phyloP scores from a whole-genome alignment of 495 filamentous ascomycete species.

The Talaromyces ruber region DNA sequence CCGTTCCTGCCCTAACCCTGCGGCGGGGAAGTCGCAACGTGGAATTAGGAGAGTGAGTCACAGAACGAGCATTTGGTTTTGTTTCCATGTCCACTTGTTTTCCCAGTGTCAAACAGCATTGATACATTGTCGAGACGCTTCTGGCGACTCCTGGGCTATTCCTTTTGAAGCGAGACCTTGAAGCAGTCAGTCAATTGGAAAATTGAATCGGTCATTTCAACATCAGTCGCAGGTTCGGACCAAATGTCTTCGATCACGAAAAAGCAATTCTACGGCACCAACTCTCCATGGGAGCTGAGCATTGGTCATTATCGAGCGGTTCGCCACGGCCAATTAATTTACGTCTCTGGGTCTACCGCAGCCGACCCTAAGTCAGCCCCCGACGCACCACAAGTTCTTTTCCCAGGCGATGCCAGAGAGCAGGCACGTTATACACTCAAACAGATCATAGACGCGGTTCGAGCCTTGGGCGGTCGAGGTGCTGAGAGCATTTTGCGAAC shows the following conservation, averaged over 20 bases:
- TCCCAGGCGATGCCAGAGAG: conserved; percentile 28
- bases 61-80: neutral
- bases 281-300: conserved; percentile 32
- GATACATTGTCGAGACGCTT: neutral
- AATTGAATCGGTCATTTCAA: neutral
- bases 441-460: conserved; percentile 32
- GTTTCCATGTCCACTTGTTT: neutral
- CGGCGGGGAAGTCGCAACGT: neutral
- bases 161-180: neutral
- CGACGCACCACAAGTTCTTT: conserved; percentile 24
- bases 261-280: conserved; percentile 22
- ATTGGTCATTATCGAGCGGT: conserved; percentile 42
- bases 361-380: conserved; percentile 24
- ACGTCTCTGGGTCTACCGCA: conserved; percentile 39
- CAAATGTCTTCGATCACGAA: neutral
- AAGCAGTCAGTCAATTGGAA: neutral
- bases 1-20: neutral
- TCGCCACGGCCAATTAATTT: conserved; percentile 31
- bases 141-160: neutral
- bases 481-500: conserved; percentile 28
- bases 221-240: neutral
- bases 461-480: conserved; percentile 30
- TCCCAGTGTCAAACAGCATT: neutral
- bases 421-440: conserved; percentile 29
- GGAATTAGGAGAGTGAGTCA: neutral